Base-by-base conservation (phyloP, 2,329 filamentous ascomycete species). In the Thelonectria blattea region DNA sequence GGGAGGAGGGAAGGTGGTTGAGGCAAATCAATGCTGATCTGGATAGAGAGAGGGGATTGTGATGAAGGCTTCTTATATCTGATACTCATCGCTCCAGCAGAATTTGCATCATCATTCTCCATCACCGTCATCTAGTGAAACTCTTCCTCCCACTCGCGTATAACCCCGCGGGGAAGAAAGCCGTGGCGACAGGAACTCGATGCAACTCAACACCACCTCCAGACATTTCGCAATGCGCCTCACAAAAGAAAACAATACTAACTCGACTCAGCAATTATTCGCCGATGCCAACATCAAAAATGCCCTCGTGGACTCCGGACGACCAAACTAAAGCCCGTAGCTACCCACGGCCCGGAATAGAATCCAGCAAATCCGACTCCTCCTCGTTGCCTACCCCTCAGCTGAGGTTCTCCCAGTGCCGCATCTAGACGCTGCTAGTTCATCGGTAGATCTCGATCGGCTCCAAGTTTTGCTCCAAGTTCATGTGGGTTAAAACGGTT, bases 131-230 rank as follows among this genome's bases (percentile, higher is more conserved):
- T 27, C 37, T 17, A 37, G 34, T 3, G 15, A 8, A 37, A 15
- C 5, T 14, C 11, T 15, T 37, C 15, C 4, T 37, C 11, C 15
- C 34, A 11, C 34, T 20, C n/a, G 18, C 18, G 6, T 32, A 32
- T 22, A 10, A 32, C 43, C 32, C 56, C 49, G 34, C 49, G 42
- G 56, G 49, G 42, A 37, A 58, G 42, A 57, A 58, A n/a, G 17
- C 56, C 42, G 42, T 43, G 17, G 12, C 20, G n/a, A 30, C 15
- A 52, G n/a, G 14, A 42, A 8, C 15, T 11, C 20, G 10, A 11
- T 3, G n/a, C 20, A 42, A 8, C 15, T 11, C 20, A 15, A 11
- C 5, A 8, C 12, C 27, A 47, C 47, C 24, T 41, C 15, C 17
- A 43, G 12, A 17, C 8, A 4, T 50, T 11, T 12, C 12, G 4